A percentile compares a stretch with the other conserved stretches of the same genome.
Conservation (phyloP, 2,329 filamentous ascomycete genomes). For the Westerdykella aurantiaca region DNA sequence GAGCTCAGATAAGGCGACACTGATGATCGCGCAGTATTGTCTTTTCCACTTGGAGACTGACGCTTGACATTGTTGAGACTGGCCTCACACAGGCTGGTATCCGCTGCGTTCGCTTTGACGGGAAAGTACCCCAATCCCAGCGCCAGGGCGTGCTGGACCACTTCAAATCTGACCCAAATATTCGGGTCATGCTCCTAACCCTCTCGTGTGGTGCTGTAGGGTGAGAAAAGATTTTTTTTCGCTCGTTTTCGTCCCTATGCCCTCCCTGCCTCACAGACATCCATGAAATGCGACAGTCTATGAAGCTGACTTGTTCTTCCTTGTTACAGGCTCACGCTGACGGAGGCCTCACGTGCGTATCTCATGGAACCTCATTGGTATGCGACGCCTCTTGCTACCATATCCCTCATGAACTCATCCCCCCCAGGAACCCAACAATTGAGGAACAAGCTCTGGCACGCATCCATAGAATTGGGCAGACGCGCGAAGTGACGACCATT, state of each 20-base stretch:
- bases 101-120: slow-evolving; percentile 43
- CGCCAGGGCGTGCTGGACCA: slow-evolving; percentile 38
- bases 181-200: slow-evolving; percentile 44
- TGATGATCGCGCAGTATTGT: slow-evolving; percentile 38
- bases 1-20: not conserved
- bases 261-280: too few species aligned
- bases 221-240: slow-evolving; percentile 24
- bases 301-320: not conserved
- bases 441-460: slow-evolving; percentile 43
- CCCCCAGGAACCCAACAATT: slow-evolving; percentile 35
- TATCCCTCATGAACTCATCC: not conserved
- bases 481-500: slow-evolving; percentile 30
- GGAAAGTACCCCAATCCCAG: slow-evolving; percentile 41
- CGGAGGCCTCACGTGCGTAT: slow-evolving; percentile 44
- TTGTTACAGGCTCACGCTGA: slow-evolving; percentile 42
- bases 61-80: slow-evolving; percentile 43
- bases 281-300: too few species aligned
- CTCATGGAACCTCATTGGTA: slow-evolving; percentile 49
- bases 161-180: slow-evolving; percentile 37
- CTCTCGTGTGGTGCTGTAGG: slow-evolving; percentile 50
- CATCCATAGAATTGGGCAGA: slow-evolving; percentile 19
- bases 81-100: slow-evolving; percentile 37
- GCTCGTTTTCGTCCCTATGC: too few species aligned
- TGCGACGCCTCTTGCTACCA: not conserved
- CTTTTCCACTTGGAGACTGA: slow-evolving; percentile 49